Evolutionary conservation across 2,329 filamentous ascomycete species (phyloP).

Genomic region (Rhynchosporium secalis): DNA sequence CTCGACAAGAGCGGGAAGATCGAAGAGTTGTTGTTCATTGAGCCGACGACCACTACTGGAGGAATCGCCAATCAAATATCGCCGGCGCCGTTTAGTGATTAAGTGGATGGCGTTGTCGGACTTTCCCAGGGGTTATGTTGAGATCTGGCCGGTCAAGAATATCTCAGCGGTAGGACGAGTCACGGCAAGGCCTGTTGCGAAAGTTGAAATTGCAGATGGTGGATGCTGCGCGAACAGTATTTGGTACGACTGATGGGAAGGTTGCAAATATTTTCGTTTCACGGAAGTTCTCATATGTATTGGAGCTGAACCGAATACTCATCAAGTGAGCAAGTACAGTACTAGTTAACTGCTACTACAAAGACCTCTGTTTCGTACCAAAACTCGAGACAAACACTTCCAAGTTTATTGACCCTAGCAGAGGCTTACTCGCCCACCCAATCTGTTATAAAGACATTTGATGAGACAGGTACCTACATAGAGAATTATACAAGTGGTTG

Average conservation of each 20-base stretch:
- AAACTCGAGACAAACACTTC: too few relatives aligned
- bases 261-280: background rate
- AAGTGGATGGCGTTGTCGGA: constrained; percentile 15
- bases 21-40: constrained; percentile 1
- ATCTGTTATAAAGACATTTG: too few relatives aligned
- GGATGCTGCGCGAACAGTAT: constrained; percentile 20
- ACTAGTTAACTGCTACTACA: too few relatives aligned
- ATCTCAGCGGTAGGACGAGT: background rate
- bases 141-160: constrained; percentile 13
- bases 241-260: constrained; percentile 17
- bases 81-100: constrained; percentile 9
- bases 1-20: constrained; percentile 7
- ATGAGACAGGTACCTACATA: too few relatives aligned
- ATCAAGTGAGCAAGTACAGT: background rate
- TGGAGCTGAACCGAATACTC: too few relatives aligned
- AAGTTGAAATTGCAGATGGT: constrained; percentile 19
- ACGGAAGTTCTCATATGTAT: background rate
- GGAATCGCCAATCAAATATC: constrained; percentile 13
- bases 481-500: too few relatives aligned
- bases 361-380: too few relatives aligned
- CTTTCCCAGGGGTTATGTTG: constrained; percentile 10
- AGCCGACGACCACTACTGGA: constrained; percentile 9
- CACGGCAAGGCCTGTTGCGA: constrained; percentile 5
- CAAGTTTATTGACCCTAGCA: too few relatives aligned
- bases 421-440: too few relatives aligned